A percentile compares a stretch with the other conserved stretches of the same genome.
phyloP scores from a whole-genome alignment of 331 rosid species.

The Acacia concinna region DNA sequence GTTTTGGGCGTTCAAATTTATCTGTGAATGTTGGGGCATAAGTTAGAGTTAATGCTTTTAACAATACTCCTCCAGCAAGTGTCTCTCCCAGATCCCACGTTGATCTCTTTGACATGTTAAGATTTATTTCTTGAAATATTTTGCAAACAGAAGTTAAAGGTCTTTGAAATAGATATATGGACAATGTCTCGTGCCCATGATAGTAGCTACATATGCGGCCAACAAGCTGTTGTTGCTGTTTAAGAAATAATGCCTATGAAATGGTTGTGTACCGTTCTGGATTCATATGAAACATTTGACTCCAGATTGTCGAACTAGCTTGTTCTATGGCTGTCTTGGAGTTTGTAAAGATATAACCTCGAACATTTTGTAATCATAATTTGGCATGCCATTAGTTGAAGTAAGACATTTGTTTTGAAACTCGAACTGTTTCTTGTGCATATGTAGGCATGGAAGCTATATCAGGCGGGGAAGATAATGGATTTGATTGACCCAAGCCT shows the following conservation, averaged over 20 bases:
- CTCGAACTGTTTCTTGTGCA: neutral
- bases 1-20: neutral
- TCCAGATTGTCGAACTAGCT: neutral
- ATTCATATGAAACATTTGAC: neutral
- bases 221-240: neutral
- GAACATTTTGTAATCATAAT: neutral
- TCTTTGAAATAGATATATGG: too few relatives aligned
- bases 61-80: neutral
- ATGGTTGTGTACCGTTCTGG: neutral
- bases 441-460: slow-evolving; percentile 58
- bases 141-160: too few relatives aligned
- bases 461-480: slow-evolving; percentile 49
- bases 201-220: too few relatives aligned
- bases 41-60: neutral
- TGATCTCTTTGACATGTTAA: neutral
- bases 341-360: neutral
- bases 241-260: neutral
- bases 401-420: neutral
- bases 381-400: neutral
- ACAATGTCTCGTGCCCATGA: too few relatives aligned
- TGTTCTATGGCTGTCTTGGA: neutral
- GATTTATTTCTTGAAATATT: too few relatives aligned
- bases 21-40: neutral
- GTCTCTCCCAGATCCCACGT: neutral
- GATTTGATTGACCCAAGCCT: slow-evolving; percentile 51